Percentiles rank a stretch among this genome's conserved stretches.
Evolutionary conservation across 371 early-diverging fungal genomes (phyloP).

Genomic region (Neoconidiobolus thromboides): DNA sequence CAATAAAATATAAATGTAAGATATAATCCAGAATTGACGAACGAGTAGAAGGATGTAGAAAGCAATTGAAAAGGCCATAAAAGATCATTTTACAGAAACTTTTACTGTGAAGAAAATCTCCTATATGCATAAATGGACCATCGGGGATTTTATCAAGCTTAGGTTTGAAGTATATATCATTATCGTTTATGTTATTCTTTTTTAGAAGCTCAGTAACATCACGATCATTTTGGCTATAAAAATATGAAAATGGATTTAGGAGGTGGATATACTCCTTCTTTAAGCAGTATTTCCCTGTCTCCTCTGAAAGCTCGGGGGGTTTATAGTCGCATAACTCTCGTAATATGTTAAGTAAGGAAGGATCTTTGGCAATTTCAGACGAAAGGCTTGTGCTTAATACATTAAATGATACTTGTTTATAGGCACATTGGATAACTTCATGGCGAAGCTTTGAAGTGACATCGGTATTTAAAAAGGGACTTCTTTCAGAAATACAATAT

Average conservation of each 20-base stretch:
- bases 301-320: constrained; percentile 57
- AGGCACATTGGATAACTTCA: constrained; percentile 71
- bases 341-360: constrained; percentile 56
- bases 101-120: constrained; percentile 32
- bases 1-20: constrained; percentile 46
- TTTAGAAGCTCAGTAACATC: not conserved
- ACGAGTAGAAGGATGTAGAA: not conserved
- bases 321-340: constrained; percentile 52
- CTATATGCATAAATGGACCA: constrained; percentile 46
- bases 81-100: constrained; percentile 49
- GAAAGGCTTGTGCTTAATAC: constrained; percentile 69
- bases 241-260: constrained; percentile 80
- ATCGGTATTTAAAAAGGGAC: constrained; percentile 36
- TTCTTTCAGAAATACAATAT: constrained; percentile 56
- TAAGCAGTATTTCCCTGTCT: constrained; percentile 67
- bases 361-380: constrained; percentile 51
- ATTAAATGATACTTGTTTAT: constrained; percentile 50
- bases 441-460: constrained; percentile 46
- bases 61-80: constrained; percentile 23
- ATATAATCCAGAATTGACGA: constrained; percentile 38
- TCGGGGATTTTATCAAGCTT: constrained; percentile 26
- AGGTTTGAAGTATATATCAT: constrained; percentile 25
- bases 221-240: constrained; percentile 76
- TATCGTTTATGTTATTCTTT: constrained; percentile 16
- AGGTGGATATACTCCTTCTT: constrained; percentile 54